Conservation (phyloP, 1,139 yeast species). For the Geotrichum macrosporum region DNA sequence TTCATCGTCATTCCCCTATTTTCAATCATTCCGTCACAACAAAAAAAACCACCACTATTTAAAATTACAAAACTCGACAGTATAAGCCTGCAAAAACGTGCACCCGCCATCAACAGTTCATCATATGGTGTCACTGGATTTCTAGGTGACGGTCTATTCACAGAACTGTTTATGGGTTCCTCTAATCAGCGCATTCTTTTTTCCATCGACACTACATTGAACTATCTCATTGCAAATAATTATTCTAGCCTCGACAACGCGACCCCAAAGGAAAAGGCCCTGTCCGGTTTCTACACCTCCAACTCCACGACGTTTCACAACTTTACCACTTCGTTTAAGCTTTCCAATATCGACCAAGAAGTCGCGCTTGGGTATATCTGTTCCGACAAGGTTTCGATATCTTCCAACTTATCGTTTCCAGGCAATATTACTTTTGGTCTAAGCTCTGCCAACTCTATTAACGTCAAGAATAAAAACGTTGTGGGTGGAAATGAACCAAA, state of each 20-base stretch:
- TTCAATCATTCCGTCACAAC: too few species aligned
- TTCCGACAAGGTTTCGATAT: slow-evolving; percentile 22
- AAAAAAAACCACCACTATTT: too few species aligned
- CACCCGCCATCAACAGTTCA: too few species aligned
- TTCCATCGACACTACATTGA: slow-evolving; percentile 15
- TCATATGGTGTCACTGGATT: slow-evolving; percentile 10
- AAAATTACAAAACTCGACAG: too few species aligned
- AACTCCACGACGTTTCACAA: slow-evolving; percentile 22
- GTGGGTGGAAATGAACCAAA: slow-evolving; percentile 9
- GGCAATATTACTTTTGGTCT: slow-evolving; percentile 25
- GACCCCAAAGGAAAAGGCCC: slow-evolving; percentile 3
- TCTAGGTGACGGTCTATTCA: slow-evolving; percentile 16
- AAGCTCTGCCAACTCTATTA: slow-evolving; percentile 20
- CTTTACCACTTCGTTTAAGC: slow-evolving; percentile 11
- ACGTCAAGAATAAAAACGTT: slow-evolving; percentile 12
- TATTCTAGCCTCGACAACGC: slow-evolving; percentile 1
- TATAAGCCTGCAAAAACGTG: too few species aligned
- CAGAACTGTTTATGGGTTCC: slow-evolving; percentile 14
- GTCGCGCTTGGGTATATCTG: slow-evolving; percentile 24
- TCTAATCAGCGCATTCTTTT: slow-evolving; percentile 8
- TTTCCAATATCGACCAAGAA: slow-evolving; percentile 22
- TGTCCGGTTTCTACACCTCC: slow-evolving; percentile 20
- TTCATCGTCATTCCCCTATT: too few species aligned
- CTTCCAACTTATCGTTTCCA: slow-evolving; percentile 15
- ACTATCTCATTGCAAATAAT: slow-evolving; percentile 14